Percentiles rank a stretch among this genome's conserved stretches.
These are phyloP conservation scores for Onygena corvina DNA, from an alignment of 2,329 filamentous ascomycete species.

Conservation along the genomic window DNA sequence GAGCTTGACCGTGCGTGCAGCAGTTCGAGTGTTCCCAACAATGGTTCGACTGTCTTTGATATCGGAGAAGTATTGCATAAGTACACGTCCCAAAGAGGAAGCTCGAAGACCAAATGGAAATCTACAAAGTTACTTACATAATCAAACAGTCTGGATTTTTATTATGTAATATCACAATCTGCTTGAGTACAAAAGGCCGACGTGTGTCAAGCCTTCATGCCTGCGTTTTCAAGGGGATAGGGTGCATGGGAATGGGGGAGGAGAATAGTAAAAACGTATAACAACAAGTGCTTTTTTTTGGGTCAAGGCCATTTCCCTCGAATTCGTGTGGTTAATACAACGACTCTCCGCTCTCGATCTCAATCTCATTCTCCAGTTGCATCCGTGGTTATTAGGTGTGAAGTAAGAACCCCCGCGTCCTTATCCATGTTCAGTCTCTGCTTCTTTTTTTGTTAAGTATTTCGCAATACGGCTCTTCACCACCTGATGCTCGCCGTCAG, in stretches of 20 bases:
- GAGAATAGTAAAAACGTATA: background rate
- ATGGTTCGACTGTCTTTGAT: too few relatives aligned
- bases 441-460: background rate
- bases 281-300: conserved; percentile 4
- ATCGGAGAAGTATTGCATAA: background rate
- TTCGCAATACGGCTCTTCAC: conserved; percentile 1
- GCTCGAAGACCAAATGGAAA: too few relatives aligned
- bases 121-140: background rate
- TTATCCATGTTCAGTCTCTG: background rate
- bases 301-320: background rate
- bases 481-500: conserved; percentile 1
- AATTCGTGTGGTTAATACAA: background rate
- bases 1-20: too few relatives aligned
- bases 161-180: background rate
- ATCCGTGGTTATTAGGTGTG: background rate
- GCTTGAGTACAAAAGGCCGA: background rate
- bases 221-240: background rate
- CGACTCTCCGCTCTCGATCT: background rate
- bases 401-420: background rate
- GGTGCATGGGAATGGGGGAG: background rate
- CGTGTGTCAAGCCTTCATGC: background rate
- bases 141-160: background rate
- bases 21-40: too few relatives aligned
- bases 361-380: conserved; percentile 1
- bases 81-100: background rate